phyloP scores from a whole-genome alignment of 306 rosid species.

The Quercus robur region DNA sequence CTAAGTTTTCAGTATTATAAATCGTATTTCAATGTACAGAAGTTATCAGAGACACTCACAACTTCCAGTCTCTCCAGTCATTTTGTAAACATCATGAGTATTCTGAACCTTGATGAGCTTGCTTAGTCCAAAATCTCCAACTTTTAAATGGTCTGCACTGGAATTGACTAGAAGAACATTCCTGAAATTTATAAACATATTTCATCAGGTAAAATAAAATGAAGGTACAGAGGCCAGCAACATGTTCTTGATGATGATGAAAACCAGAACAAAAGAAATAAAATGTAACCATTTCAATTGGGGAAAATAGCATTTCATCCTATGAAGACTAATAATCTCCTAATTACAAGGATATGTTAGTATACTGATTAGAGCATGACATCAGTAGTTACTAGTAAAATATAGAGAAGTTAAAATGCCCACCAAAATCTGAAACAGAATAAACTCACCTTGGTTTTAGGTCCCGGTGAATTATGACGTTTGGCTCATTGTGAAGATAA shows the following conservation, averaged over 20 bases:
- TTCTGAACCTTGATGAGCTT: constrained; percentile 90
- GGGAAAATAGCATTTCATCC: background rate
- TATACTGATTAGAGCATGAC: background rate
- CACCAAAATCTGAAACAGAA: constrained; percentile 17
- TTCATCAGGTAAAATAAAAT: constrained; percentile 7
- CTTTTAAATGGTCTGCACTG: constrained; percentile 95
- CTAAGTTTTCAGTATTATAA: constrained; percentile 1
- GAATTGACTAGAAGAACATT: constrained; percentile 95
- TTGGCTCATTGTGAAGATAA: constrained; percentile 94
- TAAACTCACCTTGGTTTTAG: constrained; percentile 79
- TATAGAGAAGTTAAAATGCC: constrained; percentile 7
- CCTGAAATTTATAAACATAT: constrained; percentile 46
- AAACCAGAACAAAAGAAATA: background rate
- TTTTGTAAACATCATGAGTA: constrained; percentile 94
- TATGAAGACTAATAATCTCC: background rate
- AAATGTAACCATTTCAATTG: background rate
- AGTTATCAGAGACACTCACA: constrained; percentile 59
- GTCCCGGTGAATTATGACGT: constrained; percentile 87
- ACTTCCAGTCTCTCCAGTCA: constrained; percentile 99
- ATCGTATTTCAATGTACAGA: constrained; percentile 5
- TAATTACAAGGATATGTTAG: background rate
- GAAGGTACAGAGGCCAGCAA: constrained; percentile 14
- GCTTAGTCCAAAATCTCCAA: constrained; percentile 97
- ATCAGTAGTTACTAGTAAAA: background rate
- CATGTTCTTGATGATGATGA: constrained; percentile 9